Conservation (phyloP, 371 early-diverging fungal species). For the Lichtheimia corymbifera region DNA sequence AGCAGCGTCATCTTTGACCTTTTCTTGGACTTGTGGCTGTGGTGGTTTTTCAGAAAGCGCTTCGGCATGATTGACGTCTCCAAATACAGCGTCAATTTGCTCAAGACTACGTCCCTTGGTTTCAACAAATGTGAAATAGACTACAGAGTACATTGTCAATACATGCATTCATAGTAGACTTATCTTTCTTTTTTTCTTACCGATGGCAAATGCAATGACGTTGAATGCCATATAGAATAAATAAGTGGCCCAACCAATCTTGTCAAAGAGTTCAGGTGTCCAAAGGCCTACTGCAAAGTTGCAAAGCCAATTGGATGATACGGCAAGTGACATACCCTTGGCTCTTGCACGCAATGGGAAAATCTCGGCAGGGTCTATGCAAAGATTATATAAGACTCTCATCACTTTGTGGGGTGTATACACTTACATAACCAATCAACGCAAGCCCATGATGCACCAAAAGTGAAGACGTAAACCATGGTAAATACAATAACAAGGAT, state of each 20-base stretch:
- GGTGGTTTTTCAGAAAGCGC: too few relatives aligned
- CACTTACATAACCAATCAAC: conserved; percentile 43
- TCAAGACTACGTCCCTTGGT: conserved; percentile 55
- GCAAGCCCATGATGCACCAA: conserved; percentile 42
- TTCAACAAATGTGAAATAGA: conserved; percentile 41
- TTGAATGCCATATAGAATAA: conserved; percentile 46
- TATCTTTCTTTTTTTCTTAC: conserved; percentile 7
- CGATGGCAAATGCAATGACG: conserved; percentile 30
- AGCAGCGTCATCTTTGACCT: too few relatives aligned
- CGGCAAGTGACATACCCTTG: conserved; percentile 45
- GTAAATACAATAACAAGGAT: conserved; percentile 37
- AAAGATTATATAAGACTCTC: background rate
- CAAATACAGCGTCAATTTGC: conserved; percentile 51
- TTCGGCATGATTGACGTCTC: conserved; percentile 21
- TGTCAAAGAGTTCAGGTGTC: conserved; percentile 37
- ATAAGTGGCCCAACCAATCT: conserved; percentile 62
- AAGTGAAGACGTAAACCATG: conserved; percentile 37
- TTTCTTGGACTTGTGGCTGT: too few relatives aligned
- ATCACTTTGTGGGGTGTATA: background rate
- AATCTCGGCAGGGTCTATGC: conserved; percentile 61
- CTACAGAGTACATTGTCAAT: background rate
- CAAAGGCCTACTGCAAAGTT: conserved; percentile 46
- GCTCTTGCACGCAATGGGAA: conserved; percentile 45
- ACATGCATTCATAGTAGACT: background rate
- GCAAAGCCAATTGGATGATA: conserved; percentile 62